Evolutionary conservation across 495 filamentous ascomycete species (phyloP).

Genomic region (Aspergillus baeticus): DNA sequence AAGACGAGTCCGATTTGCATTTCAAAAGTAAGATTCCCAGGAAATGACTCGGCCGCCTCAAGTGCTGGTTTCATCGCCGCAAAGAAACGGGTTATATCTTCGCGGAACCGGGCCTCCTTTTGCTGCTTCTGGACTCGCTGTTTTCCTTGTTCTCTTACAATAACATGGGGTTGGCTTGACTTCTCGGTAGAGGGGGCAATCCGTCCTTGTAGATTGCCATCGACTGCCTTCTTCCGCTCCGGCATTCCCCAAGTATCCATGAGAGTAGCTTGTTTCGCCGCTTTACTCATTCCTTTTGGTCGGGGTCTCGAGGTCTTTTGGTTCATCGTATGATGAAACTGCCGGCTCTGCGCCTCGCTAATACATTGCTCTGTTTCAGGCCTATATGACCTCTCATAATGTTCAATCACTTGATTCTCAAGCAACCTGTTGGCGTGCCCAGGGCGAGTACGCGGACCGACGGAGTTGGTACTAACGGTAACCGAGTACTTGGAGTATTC

Average conservation of each 20-base stretch:
- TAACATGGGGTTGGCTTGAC: neutral
- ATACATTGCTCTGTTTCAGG: conserved; percentile 5
- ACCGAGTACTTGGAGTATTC: neutral
- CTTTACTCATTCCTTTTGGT: conserved; percentile 12
- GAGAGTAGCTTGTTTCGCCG: conserved; percentile 24
- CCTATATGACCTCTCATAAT: conserved; percentile 3
- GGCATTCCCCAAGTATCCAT: conserved; percentile 27
- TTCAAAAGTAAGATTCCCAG: conserved; percentile 33
- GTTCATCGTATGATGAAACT: conserved; percentile 24
- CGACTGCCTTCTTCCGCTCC: conserved; percentile 10
- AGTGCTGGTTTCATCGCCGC: conserved; percentile 21
- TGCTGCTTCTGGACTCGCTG: neutral
- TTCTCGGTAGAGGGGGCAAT: neutral
- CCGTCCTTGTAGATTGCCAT: neutral
- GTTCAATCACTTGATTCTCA: conserved; percentile 4
- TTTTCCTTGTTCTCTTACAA: neutral
- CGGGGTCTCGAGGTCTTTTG: conserved; percentile 20
- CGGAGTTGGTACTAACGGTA: no score
- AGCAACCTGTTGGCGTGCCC: conserved; percentile 1
- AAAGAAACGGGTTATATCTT: conserved; percentile 20
- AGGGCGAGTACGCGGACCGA: neutral
- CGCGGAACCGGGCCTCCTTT: conserved; percentile 1
- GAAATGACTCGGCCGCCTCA: conserved; percentile 27
- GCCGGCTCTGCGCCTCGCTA: conserved; percentile 16
- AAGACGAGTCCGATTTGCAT: conserved; percentile 38